Conservation (phyloP, 306 rosid genomes). For the Rosa rugosa region DNA sequence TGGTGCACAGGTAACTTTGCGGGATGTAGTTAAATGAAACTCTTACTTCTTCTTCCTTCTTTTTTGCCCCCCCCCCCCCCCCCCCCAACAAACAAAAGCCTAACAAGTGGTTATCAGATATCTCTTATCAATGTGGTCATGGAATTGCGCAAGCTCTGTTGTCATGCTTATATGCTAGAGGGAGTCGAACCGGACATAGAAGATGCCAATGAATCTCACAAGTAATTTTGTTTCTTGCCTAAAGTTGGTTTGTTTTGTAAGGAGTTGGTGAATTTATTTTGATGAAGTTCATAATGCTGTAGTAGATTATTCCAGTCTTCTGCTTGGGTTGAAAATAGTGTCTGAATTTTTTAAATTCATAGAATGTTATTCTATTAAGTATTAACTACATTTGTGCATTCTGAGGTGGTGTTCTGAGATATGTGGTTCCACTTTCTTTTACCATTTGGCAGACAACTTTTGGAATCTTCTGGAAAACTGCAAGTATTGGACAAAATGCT, state of each 20-base stretch:
- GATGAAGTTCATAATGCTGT: constrained; percentile 1
- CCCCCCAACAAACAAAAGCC: neutral
- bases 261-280: constrained; percentile 6
- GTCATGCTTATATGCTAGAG: constrained; percentile 96
- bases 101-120: constrained; percentile 57
- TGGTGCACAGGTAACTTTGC: constrained; percentile 80
- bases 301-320: neutral
- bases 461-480: constrained; percentile 95
- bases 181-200: constrained; percentile 96
- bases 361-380: neutral
- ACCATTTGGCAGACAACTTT: constrained; percentile 64
- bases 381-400: neutral
- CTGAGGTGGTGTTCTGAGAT: constrained; percentile 8
- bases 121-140: constrained; percentile 97
- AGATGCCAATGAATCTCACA: constrained; percentile 72
- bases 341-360: neutral
- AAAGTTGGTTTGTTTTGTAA: constrained; percentile 8
- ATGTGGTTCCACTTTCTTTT: constrained; percentile 4
- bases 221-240: constrained; percentile 40
- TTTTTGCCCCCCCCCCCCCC: neutral
- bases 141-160: constrained; percentile 98
- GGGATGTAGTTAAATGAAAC: constrained; percentile 13
- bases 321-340: neutral
- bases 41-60: neutral
- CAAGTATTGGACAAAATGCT: constrained; percentile 96